Conservation (phyloP, 345 rosid genomes). For the Murraya koenigii region DNA sequence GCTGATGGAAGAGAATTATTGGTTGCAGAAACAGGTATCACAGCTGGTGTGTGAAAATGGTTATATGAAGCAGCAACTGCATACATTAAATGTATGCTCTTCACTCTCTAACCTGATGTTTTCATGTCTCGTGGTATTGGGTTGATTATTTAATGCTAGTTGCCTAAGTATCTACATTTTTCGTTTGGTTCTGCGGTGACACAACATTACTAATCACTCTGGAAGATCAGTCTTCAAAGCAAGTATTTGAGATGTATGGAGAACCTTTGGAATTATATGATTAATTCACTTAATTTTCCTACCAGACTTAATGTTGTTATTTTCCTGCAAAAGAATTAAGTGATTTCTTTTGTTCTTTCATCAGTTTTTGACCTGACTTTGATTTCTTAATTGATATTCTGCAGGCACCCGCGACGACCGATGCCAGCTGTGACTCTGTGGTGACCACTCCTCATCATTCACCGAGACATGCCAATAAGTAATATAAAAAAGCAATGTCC, state of each 20-base stretch:
- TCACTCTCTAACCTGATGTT: not conserved
- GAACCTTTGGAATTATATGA: not conserved
- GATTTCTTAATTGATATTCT: slow-evolving; percentile 2
- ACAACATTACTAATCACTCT: not conserved
- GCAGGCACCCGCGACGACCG: slow-evolving; percentile 65
- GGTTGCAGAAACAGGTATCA: slow-evolving; percentile 96
- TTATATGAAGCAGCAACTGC: slow-evolving; percentile 83
- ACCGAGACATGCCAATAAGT: slow-evolving; percentile 92
- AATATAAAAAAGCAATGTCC: slow-evolving; percentile 14
- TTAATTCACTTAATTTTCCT: not conserved
- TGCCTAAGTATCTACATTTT: not conserved
- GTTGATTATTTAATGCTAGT: not conserved
- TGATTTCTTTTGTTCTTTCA: not conserved
- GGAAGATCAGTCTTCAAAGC: not conserved
- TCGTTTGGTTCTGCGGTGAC: not conserved
- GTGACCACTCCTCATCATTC: slow-evolving; percentile 94
- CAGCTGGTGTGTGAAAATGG: slow-evolving; percentile 95
- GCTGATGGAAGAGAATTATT: slow-evolving; percentile 96
- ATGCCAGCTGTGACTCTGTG: slow-evolving; percentile 93
- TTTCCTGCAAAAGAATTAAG: slow-evolving; percentile 7
- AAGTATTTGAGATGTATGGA: not conserved
- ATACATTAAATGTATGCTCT: slow-evolving; percentile 46
- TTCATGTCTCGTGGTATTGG: not conserved
- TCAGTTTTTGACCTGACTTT: slow-evolving; percentile 9
- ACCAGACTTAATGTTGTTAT: not conserved